Percentiles rank a stretch among this genome's conserved stretches.
Evolutionary conservation across 768 basidiomycete species (phyloP).

Genomic region (Tylopilus vinaceipallidus): DNA sequence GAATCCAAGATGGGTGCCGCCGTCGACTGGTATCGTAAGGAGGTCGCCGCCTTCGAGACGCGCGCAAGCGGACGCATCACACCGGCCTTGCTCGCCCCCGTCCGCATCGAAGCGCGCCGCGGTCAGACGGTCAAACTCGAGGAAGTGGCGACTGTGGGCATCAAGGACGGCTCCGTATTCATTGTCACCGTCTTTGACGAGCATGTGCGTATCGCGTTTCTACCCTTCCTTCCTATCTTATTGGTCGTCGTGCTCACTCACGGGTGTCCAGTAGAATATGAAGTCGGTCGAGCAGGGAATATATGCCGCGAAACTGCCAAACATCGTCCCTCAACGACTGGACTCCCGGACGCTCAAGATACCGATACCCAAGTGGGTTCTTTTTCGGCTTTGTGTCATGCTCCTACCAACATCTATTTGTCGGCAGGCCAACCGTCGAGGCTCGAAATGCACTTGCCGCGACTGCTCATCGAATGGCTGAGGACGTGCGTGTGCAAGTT

Average conservation of each 20-base stretch:
- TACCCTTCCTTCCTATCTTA: conserved; percentile 4
- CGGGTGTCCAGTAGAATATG: conserved; percentile 53
- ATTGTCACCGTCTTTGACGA: conserved; percentile 79
- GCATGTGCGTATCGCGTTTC: conserved; percentile 46
- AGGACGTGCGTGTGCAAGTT: conserved; percentile 73
- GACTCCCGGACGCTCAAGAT: conserved; percentile 75
- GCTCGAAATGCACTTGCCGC: conserved; percentile 56
- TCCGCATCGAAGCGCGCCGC: conserved; percentile 52
- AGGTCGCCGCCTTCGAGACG: conserved; percentile 67
- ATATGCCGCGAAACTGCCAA: conserved; percentile 72
- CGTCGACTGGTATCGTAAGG: conserved; percentile 76
- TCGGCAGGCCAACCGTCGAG: conserved; percentile 71
- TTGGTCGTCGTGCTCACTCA: conserved; percentile 9
- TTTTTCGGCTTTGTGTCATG: not conserved
- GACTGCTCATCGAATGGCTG: conserved; percentile 60
- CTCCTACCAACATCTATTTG: not conserved
- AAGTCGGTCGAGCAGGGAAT: conserved; percentile 75
- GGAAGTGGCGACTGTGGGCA: conserved; percentile 77
- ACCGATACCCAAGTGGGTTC: conserved; percentile 71
- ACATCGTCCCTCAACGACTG: conserved; percentile 66
- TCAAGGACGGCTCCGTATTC: conserved; percentile 72
- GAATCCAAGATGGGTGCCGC: conserved; percentile 61
- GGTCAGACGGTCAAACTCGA: conserved; percentile 49
- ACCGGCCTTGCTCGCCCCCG: conserved; percentile 65
- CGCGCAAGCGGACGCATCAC: conserved; percentile 78